A percentile compares a stretch with the other conserved stretches of the same genome.
phyloP scores from a whole-genome alignment of 257 asterid species.

The Penstemon davidsonii region DNA sequence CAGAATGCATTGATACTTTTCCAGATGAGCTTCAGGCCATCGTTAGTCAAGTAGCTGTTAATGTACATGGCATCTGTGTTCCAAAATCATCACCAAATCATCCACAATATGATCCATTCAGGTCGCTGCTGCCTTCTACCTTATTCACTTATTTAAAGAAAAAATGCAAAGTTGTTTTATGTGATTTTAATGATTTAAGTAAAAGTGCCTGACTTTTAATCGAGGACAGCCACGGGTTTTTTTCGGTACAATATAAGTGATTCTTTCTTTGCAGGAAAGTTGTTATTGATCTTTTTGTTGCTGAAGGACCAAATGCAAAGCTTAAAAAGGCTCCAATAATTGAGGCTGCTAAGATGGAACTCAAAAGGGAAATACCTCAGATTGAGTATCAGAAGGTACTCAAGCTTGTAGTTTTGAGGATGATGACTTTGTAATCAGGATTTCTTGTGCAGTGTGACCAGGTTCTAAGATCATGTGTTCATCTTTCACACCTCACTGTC shows the following conservation, averaged over 20 bases:
- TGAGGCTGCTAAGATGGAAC: constrained; percentile 71
- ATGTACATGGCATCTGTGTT: constrained; percentile 79
- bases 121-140: constrained; percentile 43
- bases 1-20: constrained; percentile 48
- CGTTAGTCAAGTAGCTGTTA: constrained; percentile 57
- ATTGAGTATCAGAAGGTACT: constrained; percentile 69
- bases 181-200: too few relatives aligned
- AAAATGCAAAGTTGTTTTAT: too few relatives aligned
- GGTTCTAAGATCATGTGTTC: constrained; percentile 6
- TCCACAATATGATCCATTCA: constrained; percentile 63
- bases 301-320: constrained; percentile 76
- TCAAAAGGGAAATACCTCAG: constrained; percentile 41
- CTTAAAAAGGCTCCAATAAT: constrained; percentile 61
- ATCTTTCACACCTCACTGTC: background rate
- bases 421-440: constrained; percentile 4
- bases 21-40: constrained; percentile 66
- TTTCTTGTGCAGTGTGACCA: background rate
- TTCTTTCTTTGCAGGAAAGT: constrained; percentile 54
- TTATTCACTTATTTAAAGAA: background rate
- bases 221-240: background rate
- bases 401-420: constrained; percentile 13
- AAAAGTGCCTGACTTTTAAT: background rate
- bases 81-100: constrained; percentile 71
- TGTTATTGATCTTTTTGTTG: constrained; percentile 66
- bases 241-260: constrained; percentile 12